These are phyloP conservation scores for Vaccinium myrtillus DNA, from an alignment of 148 eudicot genomes.

Conservation along the genomic window DNA sequence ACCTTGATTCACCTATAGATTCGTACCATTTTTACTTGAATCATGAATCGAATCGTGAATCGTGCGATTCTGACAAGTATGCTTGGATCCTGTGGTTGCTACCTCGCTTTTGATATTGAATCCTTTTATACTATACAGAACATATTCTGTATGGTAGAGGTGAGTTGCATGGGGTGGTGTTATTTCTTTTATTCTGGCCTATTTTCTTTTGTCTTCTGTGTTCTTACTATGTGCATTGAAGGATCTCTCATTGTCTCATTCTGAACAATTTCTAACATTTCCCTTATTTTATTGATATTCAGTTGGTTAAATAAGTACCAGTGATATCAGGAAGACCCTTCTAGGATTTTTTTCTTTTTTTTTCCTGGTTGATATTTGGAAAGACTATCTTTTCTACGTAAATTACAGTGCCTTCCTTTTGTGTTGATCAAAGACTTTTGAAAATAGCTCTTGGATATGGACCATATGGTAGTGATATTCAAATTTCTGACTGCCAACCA, in stretches of 20 bases:
- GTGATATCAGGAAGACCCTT: not conserved
- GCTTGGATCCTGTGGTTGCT: slow-evolving; percentile 5
- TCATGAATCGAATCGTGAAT: too few relatives aligned
- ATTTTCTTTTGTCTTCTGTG: not conserved
- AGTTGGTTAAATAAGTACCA: not conserved
- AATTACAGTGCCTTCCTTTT: not conserved
- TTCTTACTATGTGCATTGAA: not conserved
- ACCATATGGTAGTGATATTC: not conserved
- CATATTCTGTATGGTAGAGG: not conserved
- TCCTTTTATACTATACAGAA: not conserved
- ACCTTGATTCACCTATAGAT: too few relatives aligned
- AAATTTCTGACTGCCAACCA: not conserved
- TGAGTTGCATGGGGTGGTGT: not conserved
- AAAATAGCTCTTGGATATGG: not conserved
- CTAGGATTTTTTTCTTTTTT: not conserved
- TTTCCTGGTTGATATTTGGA: not conserved
- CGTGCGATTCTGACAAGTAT: not conserved
- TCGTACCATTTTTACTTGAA: too few relatives aligned
- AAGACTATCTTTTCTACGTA: not conserved
- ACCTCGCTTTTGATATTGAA: not conserved
- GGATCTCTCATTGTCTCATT: not conserved
- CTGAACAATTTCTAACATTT: not conserved
- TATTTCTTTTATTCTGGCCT: not conserved
- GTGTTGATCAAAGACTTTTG: not conserved
- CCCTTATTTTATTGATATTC: not conserved